phyloP scores from a whole-genome alignment of 2,329 filamentous ascomycete genomes.

The Fusarium foetens region DNA sequence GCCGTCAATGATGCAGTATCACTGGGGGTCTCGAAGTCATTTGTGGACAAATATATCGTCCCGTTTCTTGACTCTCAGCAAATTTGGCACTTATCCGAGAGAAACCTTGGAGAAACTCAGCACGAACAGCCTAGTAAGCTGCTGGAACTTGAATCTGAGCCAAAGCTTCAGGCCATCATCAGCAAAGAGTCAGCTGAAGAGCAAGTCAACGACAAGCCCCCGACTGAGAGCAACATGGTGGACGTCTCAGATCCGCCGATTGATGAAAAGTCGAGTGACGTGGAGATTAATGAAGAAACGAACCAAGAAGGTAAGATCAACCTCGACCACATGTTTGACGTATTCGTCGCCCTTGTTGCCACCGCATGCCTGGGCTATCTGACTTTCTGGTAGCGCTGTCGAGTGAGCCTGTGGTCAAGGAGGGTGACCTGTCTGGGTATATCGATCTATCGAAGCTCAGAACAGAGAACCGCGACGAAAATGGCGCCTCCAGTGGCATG shows the following conservation, averaged over 20 bases:
- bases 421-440: background rate
- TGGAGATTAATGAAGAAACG: background rate
- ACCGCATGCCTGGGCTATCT: background rate
- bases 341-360: background rate
- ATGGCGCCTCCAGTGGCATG: background rate
- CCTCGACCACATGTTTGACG: background rate
- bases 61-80: background rate
- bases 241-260: too few relatives aligned
- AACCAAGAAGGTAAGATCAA: background rate
- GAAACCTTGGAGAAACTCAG: fast-evolving
- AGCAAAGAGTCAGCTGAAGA: too few relatives aligned
- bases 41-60: background rate
- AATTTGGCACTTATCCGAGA: background rate
- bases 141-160: background rate
- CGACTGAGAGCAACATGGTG: background rate
- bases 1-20: background rate
- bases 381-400: background rate
- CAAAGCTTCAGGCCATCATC: background rate
- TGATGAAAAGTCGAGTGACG: background rate
- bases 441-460: background rate
- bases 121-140: background rate
- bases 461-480: background rate
- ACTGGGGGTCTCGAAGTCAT: background rate
- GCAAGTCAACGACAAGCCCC: fast-evolving
- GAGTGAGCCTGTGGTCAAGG: background rate